Percentiles rank a stretch among this genome's conserved stretches.
Evolutionary conservation across 2,329 filamentous ascomycete genomes (phyloP).

Genomic region (Hypoxylon sp.): DNA sequence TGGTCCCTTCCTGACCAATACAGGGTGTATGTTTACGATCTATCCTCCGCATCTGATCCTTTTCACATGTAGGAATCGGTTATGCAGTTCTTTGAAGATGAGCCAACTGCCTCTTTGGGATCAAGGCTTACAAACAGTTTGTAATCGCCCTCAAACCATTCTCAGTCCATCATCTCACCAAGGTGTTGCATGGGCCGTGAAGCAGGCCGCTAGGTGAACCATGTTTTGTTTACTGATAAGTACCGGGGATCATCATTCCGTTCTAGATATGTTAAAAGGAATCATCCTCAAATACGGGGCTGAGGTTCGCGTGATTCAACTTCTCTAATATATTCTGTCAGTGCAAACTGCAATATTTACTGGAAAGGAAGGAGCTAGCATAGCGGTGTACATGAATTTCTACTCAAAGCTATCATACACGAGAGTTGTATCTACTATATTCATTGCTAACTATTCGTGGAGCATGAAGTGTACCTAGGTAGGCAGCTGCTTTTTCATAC

Average conservation of each 20-base stretch:
- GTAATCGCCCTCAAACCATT: slow-evolving; percentile 19
- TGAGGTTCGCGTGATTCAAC: background rate
- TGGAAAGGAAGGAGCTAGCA: slow-evolving; percentile 1
- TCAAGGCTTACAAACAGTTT: slow-evolving; percentile 25
- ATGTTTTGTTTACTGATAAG: slow-evolving; percentile 15
- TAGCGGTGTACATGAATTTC: slow-evolving; percentile 4
- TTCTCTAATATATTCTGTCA: background rate
- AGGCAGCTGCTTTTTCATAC: background rate
- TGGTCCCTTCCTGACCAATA: slow-evolving; percentile 5
- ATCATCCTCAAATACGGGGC: background rate
- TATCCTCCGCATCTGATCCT: slow-evolving; percentile 13
- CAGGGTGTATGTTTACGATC: background rate
- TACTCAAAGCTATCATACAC: background rate
- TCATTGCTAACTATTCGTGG: background rate
- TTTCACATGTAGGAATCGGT: slow-evolving; percentile 6
- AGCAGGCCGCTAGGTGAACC: slow-evolving; percentile 1
- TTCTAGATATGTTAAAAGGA: slow-evolving; percentile 12
- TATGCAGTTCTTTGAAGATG: background rate
- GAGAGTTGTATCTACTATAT: background rate
- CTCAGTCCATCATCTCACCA: background rate
- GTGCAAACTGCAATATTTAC: background rate
- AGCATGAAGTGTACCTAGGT: background rate
- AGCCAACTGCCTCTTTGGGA: slow-evolving; percentile 21
- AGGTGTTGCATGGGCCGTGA: background rate
- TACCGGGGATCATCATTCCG: slow-evolving; percentile 16